phyloP scores from a whole-genome alignment of 2,329 filamentous ascomycete genomes.

The Verticillium zaregamsianum region DNA sequence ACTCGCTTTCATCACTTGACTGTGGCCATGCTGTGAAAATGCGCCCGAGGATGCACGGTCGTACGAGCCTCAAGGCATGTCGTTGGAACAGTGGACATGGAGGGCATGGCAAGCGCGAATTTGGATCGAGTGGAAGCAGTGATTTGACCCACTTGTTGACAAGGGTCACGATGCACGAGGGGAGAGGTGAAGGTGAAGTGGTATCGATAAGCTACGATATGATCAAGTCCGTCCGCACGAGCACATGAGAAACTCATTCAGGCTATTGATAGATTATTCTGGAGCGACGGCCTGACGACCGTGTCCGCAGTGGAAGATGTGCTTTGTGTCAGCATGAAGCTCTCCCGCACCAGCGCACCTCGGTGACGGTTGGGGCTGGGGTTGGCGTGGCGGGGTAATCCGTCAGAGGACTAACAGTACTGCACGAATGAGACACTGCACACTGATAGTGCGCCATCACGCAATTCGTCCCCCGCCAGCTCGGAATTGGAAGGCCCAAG shows the following conservation, averaged over 20 bases:
- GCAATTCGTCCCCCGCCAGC: background rate
- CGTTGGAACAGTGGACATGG: background rate
- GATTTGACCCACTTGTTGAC: background rate
- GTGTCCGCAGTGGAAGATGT: background rate
- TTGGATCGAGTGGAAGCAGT: background rate
- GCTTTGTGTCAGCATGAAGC: background rate
- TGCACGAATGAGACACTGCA: background rate
- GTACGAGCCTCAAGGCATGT: background rate
- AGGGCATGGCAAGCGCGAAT: background rate
- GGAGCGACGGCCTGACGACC: background rate
- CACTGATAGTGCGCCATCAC: background rate
- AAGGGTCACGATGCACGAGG: background rate
- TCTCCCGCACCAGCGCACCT: background rate
- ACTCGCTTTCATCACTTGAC: background rate
- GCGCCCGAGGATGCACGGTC: background rate
- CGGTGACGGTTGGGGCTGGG: background rate
- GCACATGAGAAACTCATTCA: too few relatives aligned
- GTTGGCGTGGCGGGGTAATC: background rate
- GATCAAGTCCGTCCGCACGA: background rate
- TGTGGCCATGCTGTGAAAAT: background rate
- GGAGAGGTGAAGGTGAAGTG: background rate
- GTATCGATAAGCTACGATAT: background rate
- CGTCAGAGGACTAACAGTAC: background rate
- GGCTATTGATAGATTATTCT: background rate
- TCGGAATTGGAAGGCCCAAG: background rate